Evolutionary conservation across 169 alveolate species (phyloP).

Genomic region (Sarcocystis neurona): DNA sequence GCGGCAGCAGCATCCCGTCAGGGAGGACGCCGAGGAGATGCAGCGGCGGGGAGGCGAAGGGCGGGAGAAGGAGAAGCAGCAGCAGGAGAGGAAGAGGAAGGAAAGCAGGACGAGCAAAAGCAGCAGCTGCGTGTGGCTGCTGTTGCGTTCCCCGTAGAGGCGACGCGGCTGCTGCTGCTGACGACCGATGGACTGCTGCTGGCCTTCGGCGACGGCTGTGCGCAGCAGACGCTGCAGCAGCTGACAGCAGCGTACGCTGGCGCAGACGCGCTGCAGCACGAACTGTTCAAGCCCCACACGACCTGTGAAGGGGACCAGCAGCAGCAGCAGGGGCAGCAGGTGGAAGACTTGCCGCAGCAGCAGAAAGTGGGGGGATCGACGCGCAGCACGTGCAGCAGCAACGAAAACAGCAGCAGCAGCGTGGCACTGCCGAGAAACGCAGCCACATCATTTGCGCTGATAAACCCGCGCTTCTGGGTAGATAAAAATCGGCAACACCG

Average conservation of each 20-base stretch:
- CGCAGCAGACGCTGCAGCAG: conserved; percentile 1
- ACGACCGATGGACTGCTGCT: conserved; percentile 34
- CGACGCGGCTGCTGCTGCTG: conserved; percentile 45
- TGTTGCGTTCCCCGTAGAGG: conserved; percentile 46
- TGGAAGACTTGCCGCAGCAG: conserved; percentile 12
- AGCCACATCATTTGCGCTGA: no score
- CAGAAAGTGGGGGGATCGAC: no score
- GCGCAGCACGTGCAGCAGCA: no score
- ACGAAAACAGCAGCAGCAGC: no score
- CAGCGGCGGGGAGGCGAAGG: not conserved
- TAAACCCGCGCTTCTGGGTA: conserved; percentile 60
- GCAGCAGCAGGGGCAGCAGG: conserved; percentile 9
- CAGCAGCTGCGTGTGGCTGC: not conserved
- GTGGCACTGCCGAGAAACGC: no score
- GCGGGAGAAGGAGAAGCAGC: not conserved
- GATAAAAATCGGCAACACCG: conserved; percentile 53
- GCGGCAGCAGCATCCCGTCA: not conserved
- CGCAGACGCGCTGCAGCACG: no score
- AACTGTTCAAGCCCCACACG: not conserved
- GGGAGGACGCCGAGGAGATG: not conserved
- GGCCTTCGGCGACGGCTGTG: conserved; percentile 61
- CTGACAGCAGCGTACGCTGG: no score
- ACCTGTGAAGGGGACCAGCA: conserved; percentile 18
- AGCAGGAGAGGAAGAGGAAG: not conserved
- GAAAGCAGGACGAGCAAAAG: not conserved